Evolutionary conservation across 768 basidiomycete species (phyloP).

Genomic region (Amanita polypyramis): DNA sequence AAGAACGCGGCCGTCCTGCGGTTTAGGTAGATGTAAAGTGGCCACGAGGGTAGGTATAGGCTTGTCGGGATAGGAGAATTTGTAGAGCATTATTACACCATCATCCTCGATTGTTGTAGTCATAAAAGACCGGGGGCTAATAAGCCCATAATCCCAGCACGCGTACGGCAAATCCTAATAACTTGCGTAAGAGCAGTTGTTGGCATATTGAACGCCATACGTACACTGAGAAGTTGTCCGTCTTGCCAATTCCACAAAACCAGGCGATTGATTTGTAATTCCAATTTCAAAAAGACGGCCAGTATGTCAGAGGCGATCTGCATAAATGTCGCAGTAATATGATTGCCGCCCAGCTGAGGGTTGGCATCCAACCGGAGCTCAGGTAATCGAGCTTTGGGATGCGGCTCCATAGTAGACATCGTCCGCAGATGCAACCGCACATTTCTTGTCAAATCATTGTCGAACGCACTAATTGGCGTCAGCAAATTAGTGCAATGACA

Average conservation of each 20-base stretch:
- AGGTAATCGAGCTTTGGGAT: conserved; percentile 28
- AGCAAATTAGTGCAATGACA: background rate
- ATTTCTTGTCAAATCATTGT: conserved; percentile 1
- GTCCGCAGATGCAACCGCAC: conserved; percentile 31
- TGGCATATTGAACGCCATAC: conserved; percentile 12
- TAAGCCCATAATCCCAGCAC: conserved; percentile 36
- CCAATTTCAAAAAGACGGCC: conserved; percentile 30
- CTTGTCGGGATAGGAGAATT: conserved; percentile 18
- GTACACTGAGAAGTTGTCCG: conserved; percentile 30
- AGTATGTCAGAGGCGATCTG: conserved; percentile 47
- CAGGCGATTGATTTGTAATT: conserved; percentile 20
- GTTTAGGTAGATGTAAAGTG: conserved; percentile 11
- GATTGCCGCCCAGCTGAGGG: conserved; percentile 14
- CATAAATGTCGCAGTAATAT: conserved; percentile 23
- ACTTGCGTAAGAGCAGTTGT: background rate
- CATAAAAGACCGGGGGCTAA: conserved; percentile 32
- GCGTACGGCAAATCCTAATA: conserved; percentile 7
- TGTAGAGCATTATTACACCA: conserved; percentile 34
- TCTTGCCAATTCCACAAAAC: conserved; percentile 46
- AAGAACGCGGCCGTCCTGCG: conserved; percentile 5
- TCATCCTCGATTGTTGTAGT: conserved; percentile 21
- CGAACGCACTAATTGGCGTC: background rate
- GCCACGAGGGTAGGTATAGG: conserved; percentile 7
- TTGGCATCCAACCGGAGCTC: conserved; percentile 17
- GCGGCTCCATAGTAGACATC: conserved; percentile 28